Base-by-base conservation (phyloP, 164 flowering plant species). In the Liriodendron chinense region DNA sequence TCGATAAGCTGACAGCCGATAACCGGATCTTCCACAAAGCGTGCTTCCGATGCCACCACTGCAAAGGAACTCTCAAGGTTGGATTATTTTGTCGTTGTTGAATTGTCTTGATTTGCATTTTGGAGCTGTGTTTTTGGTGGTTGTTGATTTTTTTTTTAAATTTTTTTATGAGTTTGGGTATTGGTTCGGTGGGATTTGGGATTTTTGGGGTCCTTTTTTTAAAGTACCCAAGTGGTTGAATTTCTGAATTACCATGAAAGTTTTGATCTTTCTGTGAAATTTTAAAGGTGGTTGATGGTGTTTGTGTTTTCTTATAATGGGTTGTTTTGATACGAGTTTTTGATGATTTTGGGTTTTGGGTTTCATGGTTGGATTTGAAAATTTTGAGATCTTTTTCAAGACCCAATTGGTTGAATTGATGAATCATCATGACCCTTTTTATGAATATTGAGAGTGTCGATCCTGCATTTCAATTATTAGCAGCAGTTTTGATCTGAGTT, bases 11-110 rank as follows among this genome's bases (percentile, higher is more conserved):
- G 2, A 87, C 93, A 0, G 98, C 98, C 1, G 98, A 93, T 79
- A 91, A 93, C 73, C 87, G 93, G 50, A 53, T 88, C 75, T 93
- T 79, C 81, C 98, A 93, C 82, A 93, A 90, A 76, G 91, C 98
- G 74, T 93, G 97, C 83, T 93, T 93, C 83, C 76, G 98, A 71
- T 93, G 98, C 84, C 94, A 91, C 73, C 98, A 93, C 81, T 91
- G 96, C 93, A 90, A 82, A 77, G 91, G 96, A 78, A 93, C 98
- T 76, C 98, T 93, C 81, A 93, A 93, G 94, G 98, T 91, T 24
- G 1, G 12, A 3, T 22, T 67, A 8, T 10, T 59, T 48, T 24
- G 59, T 1, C 2, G 47, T 14, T 24, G 59, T 77, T 14, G 18
- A 43, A 22, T 9, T 67, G 69, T 67, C 69, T 67, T 28, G 47